These are phyloP conservation scores for Castanea mollissima DNA, from an alignment of 306 rosid species.

Conservation along the genomic window DNA sequence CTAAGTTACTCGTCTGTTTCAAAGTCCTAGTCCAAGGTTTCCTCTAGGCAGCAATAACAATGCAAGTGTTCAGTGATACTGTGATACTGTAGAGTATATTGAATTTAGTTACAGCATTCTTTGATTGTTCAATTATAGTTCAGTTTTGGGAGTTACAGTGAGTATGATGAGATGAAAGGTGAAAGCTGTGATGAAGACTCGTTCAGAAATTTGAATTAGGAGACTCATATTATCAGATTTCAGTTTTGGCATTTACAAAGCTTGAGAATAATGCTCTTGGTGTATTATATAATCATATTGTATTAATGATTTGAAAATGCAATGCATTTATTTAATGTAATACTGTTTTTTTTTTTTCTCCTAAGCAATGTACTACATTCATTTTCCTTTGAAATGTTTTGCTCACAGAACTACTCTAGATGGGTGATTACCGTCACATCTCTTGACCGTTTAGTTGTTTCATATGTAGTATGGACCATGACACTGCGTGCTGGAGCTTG, in stretches of 20 bases:
- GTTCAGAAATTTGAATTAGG: slow-evolving; percentile 4
- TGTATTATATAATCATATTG: background rate
- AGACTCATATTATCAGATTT: slow-evolving; percentile 10
- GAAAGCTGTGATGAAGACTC: background rate
- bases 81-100: slow-evolving; percentile 42
- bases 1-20: slow-evolving; percentile 17
- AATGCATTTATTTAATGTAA: no score
- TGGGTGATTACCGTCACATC: no score
- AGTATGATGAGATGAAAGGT: slow-evolving; percentile 5
- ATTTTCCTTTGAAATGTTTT: no score
- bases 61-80: slow-evolving; percentile 37
- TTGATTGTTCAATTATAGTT: slow-evolving; percentile 37
- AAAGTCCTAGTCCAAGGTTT: slow-evolving; percentile 25
- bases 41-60: slow-evolving; percentile 48
- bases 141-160: slow-evolving; percentile 33
- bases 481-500: no score
- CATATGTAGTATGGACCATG: no score
- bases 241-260: background rate
- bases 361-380: no score
- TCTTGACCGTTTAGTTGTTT: no score
- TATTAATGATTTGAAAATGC: no score
- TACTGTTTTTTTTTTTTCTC: no score
- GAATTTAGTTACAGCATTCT: slow-evolving; percentile 32
- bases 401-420: no score
- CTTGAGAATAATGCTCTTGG: background rate